phyloP scores from a whole-genome alignment of 257 asterid species.

The Solanum verrucosum region DNA sequence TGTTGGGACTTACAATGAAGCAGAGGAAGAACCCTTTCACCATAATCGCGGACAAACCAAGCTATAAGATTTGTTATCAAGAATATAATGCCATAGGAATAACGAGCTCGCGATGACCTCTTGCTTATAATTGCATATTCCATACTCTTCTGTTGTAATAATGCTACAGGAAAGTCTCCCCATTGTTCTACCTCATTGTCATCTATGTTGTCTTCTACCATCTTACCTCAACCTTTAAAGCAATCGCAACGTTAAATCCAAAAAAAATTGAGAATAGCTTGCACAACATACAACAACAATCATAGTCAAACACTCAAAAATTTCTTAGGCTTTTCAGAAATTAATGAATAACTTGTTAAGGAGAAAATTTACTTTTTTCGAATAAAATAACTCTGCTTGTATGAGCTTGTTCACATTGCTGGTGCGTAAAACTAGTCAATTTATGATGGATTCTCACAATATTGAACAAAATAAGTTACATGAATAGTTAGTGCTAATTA shows the following conservation, averaged over 20 bases:
- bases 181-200: conserved; percentile 11
- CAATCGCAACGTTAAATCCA: conserved; percentile 10
- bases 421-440: background rate
- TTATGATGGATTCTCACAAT: background rate
- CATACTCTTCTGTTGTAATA: conserved; percentile 17
- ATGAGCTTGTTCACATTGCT: background rate
- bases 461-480: background rate
- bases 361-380: background rate
- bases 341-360: background rate
- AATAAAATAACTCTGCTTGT: background rate
- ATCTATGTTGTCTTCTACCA: conserved; percentile 16
- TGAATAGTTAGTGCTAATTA: background rate
- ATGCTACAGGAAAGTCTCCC: background rate
- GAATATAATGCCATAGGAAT: conserved; percentile 63
- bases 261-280: background rate
- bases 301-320: conserved; percentile 1
- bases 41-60: conserved; percentile 85
- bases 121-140: conserved; percentile 33
- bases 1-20: conserved; percentile 51
- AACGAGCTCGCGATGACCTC: conserved; percentile 62
- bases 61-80: conserved; percentile 59
- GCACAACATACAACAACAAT: background rate
- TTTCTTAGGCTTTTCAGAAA: background rate
- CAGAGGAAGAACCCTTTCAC: conserved; percentile 48
- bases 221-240: conserved; percentile 8